A percentile compares a stretch with the other conserved stretches of the same genome.
Evolutionary conservation across 2,329 filamentous ascomycete genomes (phyloP).

Genomic region (Cordyceps farinosa): DNA sequence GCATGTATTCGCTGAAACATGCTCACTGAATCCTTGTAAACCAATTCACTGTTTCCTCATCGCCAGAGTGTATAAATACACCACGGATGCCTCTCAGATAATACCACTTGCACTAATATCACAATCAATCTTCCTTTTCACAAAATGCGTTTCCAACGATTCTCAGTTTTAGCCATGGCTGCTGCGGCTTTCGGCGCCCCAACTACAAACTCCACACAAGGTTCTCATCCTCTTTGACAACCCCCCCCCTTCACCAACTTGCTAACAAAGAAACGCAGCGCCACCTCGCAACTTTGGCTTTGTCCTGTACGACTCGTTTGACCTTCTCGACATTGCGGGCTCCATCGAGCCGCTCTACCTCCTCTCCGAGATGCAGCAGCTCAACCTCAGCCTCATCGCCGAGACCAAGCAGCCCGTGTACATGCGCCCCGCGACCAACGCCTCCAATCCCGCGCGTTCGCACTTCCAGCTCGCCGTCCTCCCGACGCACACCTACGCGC

Average conservation of each 20-base stretch:
- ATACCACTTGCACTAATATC: background rate
- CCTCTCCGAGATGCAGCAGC: conserved; percentile 30
- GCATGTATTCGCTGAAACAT: background rate
- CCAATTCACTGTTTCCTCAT: background rate
- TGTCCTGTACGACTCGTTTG: conserved; percentile 15
- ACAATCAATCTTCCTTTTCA: background rate
- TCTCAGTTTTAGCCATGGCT: background rate
- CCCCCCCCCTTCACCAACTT: too few species aligned
- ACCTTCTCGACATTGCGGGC: conserved; percentile 36
- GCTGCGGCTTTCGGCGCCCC: background rate
- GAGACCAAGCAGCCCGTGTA: conserved; percentile 37
- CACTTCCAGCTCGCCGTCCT: conserved; percentile 32
- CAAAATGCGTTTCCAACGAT: background rate
- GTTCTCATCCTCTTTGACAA: background rate
- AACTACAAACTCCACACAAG: background rate
- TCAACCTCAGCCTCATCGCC: conserved; percentile 39
- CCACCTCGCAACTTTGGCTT: conserved; percentile 9
- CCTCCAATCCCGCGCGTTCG: conserved; percentile 25
- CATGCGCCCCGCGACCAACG: conserved; percentile 24
- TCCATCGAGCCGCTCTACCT: conserved; percentile 43
- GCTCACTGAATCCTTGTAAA: background rate
- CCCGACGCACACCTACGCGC: conserved; percentile 49
- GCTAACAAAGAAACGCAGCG: background rate
- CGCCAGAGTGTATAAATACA: background rate
- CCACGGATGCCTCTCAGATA: background rate